Base-by-base conservation (phyloP, 2,329 filamentous ascomycete genomes). In the Arthrobotrys entomopaga region DNA sequence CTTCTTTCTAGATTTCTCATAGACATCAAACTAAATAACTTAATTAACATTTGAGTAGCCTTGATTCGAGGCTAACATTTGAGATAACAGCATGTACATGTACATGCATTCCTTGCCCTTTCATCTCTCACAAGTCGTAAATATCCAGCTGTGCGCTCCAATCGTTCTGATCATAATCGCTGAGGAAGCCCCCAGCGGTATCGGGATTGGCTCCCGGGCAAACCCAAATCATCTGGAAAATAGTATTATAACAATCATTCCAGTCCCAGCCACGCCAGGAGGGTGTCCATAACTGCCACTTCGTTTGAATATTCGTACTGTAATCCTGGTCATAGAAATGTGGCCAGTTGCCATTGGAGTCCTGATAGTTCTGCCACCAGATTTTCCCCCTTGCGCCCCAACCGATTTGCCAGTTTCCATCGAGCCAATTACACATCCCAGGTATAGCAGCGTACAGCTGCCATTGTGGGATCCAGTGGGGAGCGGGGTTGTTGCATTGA, bases 141-240 rank as follows among this genome's bases (percentile, higher is more conserved):
- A 26, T 26, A 3, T 3, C 24, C 7, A 26, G 24, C 24, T 26
- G 24, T 26, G 24, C 24, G 24, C 24, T 26, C 24, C 24, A 26
- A 26, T 26, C 24, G 24, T 26, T 26, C 7, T 26, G 24, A 26
- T 26, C 24, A 7, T 26, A 64, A 26, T 54, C 59, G 13, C 38
- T 40, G n/a, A 64, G n/a, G 11, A 43, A 10, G 5, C 59, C 59
- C 52, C 59, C 59, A 22, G 59, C 59, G 11, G 59, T 63, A 53
- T 63, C 59, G 6, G 59, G 59, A 22, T 63, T 63, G 29, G 19
- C 53, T 26, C 59, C 59, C 20, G 46, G 46, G 46, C 59, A 63
- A 2, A 19, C 1, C 59, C 59, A 63, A 40, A 63, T 26, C 26
- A 63, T 2, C 59, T 63, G 26, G 29, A 52, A 63, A 26, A 63